Conservation (phyloP, 1,284 basidiomycete species). For the Marasmius oreades region DNA sequence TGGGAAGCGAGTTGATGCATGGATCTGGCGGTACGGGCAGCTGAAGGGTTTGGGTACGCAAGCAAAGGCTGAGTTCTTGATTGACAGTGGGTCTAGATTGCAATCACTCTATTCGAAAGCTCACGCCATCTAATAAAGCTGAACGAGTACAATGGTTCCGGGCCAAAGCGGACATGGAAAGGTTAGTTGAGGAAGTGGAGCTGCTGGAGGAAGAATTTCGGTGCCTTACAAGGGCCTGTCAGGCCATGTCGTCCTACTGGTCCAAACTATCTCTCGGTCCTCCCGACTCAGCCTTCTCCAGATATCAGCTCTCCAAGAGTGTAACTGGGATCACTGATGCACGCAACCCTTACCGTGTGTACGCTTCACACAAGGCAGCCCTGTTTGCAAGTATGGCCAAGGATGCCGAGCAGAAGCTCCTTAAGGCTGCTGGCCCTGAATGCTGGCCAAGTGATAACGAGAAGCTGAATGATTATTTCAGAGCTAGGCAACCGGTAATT, state of each 20-base stretch:
- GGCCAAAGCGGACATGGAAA: neutral
- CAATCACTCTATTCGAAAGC: neutral
- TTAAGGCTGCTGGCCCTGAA: no score
- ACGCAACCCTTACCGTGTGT: no score
- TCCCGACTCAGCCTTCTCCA: neutral
- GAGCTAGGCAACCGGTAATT: no score
- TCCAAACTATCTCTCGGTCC: neutral
- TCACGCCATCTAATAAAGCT: neutral
- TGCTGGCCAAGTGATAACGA: no score
- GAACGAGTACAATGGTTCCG: neutral
- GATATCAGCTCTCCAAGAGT: no score
- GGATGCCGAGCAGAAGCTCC: no score
- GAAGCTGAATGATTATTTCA: no score
- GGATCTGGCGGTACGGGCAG: neutral
- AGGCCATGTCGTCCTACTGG: neutral
- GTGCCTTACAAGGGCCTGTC: neutral
- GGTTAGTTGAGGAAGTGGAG: neutral
- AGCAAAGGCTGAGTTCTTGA: neutral
- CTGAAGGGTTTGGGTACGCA: neutral
- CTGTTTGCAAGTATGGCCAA: no score
- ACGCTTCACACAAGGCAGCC: no score
- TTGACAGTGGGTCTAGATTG: neutral
- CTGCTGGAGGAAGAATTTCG: neutral
- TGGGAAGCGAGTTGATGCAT: neutral
- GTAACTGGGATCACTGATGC: no score